These are phyloP conservation scores for Metschnikowia noctiluminum DNA, from an alignment of 805 yeast genomes.

Conservation along the genomic window DNA sequence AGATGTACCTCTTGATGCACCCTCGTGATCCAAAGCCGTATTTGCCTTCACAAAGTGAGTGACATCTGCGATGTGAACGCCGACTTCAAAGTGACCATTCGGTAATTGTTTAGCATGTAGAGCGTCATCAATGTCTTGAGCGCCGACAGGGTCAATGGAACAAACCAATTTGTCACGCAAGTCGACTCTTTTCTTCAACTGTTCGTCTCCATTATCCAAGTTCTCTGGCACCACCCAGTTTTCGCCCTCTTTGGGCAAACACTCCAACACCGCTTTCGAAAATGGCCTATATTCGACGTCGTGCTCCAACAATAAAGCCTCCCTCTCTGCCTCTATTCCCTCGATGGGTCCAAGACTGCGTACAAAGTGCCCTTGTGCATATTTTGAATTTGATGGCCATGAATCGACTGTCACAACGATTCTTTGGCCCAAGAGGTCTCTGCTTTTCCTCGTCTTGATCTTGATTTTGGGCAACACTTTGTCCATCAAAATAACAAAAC, in stretches of 20 bases:
- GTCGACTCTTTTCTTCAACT: slow-evolving; percentile 68
- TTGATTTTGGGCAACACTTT: slow-evolving; percentile 81
- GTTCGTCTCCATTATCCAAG: slow-evolving; percentile 48
- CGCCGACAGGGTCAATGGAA: slow-evolving; percentile 95
- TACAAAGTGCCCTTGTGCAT: slow-evolving; percentile 94
- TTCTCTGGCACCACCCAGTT: slow-evolving; percentile 85
- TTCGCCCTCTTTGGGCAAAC: slow-evolving; percentile 91
- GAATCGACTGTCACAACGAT: slow-evolving; percentile 89
- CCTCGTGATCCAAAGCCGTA: slow-evolving; percentile 90
- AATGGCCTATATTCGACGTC: slow-evolving; percentile 97
- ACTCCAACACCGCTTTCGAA: slow-evolving; percentile 83
- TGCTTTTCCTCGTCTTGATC: slow-evolving; percentile 83
- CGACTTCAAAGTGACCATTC: slow-evolving; percentile 94
- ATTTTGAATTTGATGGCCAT: slow-evolving; percentile 82
- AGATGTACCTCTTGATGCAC: slow-evolving; percentile 96
- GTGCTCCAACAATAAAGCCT: slow-evolving; percentile 87
- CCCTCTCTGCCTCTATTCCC: slow-evolving; percentile 92
- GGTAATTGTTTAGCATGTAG: slow-evolving; percentile 81
- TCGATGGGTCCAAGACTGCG: slow-evolving; percentile 87
- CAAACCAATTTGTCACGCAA: slow-evolving; percentile 87
- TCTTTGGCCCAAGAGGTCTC: slow-evolving; percentile 80
- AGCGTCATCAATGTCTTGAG: slow-evolving; percentile 99
- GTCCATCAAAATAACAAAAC: slow-evolving; percentile 88
- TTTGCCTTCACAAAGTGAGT: slow-evolving; percentile 94
- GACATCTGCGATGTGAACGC: slow-evolving; percentile 99